Conservation (phyloP, 1,139 yeast species). For the Taphrina sp. region DNA sequence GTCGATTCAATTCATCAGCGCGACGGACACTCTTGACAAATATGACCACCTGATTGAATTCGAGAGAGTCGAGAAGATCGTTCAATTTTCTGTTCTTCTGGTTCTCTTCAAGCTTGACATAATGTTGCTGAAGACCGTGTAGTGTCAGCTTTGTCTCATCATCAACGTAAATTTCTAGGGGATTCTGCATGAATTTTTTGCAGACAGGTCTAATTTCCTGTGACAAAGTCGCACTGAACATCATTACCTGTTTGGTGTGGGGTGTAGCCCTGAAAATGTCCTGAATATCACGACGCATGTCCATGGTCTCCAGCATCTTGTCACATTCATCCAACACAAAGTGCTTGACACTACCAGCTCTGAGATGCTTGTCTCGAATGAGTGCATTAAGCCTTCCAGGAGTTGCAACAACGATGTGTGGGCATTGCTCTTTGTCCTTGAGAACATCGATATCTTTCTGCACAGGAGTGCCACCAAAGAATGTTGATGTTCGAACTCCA, state of each 20-base stretch:
- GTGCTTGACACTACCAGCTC: conserved; percentile 85
- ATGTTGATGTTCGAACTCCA: conserved; percentile 92
- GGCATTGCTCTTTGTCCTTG: conserved; percentile 90
- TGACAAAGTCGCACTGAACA: conserved; percentile 95
- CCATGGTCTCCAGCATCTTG: conserved; percentile 76
- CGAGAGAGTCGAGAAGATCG: conserved; percentile 87
- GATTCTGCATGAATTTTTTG: conserved; percentile 97
- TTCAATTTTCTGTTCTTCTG: conserved; percentile 93
- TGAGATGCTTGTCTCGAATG: conserved; percentile 83
- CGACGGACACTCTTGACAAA: conserved; percentile 90
- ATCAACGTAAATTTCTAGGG: conserved; percentile 94
- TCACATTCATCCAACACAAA: conserved; percentile 98
- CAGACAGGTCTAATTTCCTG: conserved; percentile 95
- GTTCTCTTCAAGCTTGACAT: conserved; percentile 79
- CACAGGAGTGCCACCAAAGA: conserved; percentile 93
- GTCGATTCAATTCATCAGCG: conserved; percentile 86
- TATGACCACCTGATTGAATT: conserved; percentile 96
- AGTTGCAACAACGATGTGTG: conserved; percentile 95
- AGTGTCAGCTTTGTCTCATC: conserved; percentile 96
- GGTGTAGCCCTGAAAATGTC: conserved; percentile 97
- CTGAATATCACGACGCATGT: conserved; percentile 98
- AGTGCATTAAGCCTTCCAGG: conserved; percentile 97
- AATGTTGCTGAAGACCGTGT: conserved; percentile 98
- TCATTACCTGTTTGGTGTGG: conserved; percentile 98
- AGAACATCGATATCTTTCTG: conserved; percentile 81